A percentile compares a stretch with the other conserved stretches of the same genome.
Evolutionary conservation across 2,329 filamentous ascomycete genomes (phyloP).

Genomic region (Beauveria sp.): DNA sequence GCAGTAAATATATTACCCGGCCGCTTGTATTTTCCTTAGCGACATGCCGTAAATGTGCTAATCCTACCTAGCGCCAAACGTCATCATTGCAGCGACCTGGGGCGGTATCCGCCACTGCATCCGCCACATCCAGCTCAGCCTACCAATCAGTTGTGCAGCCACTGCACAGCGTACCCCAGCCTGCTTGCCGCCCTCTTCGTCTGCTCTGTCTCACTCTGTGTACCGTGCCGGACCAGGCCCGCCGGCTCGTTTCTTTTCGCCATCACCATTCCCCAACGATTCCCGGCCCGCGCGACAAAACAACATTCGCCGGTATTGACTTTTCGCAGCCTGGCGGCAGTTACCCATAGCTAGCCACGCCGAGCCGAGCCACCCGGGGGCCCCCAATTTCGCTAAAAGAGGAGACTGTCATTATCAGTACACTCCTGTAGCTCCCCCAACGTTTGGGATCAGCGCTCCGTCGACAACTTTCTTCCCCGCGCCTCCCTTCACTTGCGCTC

Average conservation of each 20-base stretch:
- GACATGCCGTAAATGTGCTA: background rate
- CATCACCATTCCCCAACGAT: slow-evolving; percentile 5
- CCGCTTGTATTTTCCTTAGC: background rate
- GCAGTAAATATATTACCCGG: background rate
- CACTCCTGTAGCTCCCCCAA: background rate
- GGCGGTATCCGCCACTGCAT: background rate
- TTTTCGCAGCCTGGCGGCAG: background rate
- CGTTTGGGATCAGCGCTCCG: slow-evolving; percentile 6
- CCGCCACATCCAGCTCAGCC: background rate
- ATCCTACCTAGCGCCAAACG: background rate
- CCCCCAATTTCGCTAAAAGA: slow-evolving; percentile 3
- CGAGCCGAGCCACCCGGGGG: background rate
- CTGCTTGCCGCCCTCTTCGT: background rate
- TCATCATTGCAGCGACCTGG: background rate
- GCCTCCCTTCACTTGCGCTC: background rate
- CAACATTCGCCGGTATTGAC: background rate
- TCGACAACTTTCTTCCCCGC: background rate
- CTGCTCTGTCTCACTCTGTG: background rate
- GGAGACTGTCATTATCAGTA: background rate
- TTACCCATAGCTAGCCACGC: background rate
- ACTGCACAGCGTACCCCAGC: background rate
- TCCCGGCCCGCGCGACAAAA: background rate
- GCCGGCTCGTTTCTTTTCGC: background rate
- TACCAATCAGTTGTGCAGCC: background rate
- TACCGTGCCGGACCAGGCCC: background rate